These are phyloP conservation scores for Trichosporon sp. DNA, from an alignment of 1,284 basidiomycete genomes.

Conservation along the genomic window DNA sequence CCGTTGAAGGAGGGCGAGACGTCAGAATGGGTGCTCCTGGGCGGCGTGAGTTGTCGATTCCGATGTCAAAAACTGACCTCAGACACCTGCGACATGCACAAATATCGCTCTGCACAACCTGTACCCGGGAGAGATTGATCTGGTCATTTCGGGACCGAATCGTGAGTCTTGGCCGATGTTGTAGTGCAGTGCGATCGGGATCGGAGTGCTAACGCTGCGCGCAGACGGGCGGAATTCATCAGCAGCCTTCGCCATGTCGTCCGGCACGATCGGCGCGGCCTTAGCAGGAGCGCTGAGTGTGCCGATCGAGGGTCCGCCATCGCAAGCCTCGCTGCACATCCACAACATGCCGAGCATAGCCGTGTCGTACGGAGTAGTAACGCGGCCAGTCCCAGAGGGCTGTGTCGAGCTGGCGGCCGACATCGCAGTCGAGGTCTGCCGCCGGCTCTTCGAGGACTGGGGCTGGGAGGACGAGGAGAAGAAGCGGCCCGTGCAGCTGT, in stretches of 20 bases:
- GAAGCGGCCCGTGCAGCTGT: constrained; percentile 31
- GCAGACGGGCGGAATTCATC: constrained; percentile 70
- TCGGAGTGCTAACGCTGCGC: neutral
- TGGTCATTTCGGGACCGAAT: constrained; percentile 56
- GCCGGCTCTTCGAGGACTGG: constrained; percentile 73
- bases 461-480: constrained; percentile 54
- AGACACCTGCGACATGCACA: constrained; percentile 85
- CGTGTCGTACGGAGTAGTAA: constrained; percentile 75
- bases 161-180: constrained; percentile 27
- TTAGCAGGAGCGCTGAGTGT: constrained; percentile 78
- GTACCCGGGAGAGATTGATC: constrained; percentile 74
- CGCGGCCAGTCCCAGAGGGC: constrained; percentile 60
- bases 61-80: constrained; percentile 9
- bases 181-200: too few species aligned
- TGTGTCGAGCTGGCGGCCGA: constrained; percentile 64
- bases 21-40: constrained; percentile 81
- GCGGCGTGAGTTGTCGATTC: constrained; percentile 58
- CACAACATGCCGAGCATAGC: constrained; percentile 60
- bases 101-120: constrained; percentile 85
- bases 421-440: constrained; percentile 62
- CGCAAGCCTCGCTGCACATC: constrained; percentile 22
- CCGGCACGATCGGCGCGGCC: constrained; percentile 84
- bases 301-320: constrained; percentile 70
- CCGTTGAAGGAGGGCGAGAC: constrained; percentile 67
- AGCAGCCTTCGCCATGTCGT: constrained; percentile 74